Base-by-base conservation (phyloP, 768 basidiomycete genomes). In the Pulveroboletus sp. region DNA sequence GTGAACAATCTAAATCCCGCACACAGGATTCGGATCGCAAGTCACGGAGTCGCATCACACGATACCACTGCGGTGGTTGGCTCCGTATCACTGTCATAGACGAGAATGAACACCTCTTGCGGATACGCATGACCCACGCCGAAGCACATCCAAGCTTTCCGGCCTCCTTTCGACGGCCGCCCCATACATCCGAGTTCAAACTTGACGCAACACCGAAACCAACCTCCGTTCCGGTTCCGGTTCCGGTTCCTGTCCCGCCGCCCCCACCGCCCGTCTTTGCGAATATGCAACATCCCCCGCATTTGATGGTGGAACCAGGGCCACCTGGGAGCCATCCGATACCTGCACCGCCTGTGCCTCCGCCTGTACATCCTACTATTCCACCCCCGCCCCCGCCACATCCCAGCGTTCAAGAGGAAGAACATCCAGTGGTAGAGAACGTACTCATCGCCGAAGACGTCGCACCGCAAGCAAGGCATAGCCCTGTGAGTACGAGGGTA, bases 31-130 rank as follows among this genome's bases (percentile, higher is more conserved):
- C 63, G 24, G 66, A 67, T 37, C 66, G 66, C 42, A 69, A 69
- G 54, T 69, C 68, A 43, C 64, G 66, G 15, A 64, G 61, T 49
- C 65, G 68, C 39, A 68, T 68, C 51, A 66, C 62, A 1, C 66
- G 66, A 32, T 68, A 66, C 24, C 68, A 69, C 33, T 68, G 66
- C 30, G 66, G 68, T 2, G 66, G 66, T 15, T 68, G 66, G 66
- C 58, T 68, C 21, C 66, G 68, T 18, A 69, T 68, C 52, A 68
- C 66, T 27, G 69, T 69, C 50, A 66, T 68, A 68, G 68, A 68
- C 18, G 68, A 68, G 46, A 68, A 69, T 39, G 66, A 68, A 39
- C 59, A 58, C 27, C 66, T 69, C 26, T 48, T 68, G 30, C 66
- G 66, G 27, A 69, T 68, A 58, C 66, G 66, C 46, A 68, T 68